These are phyloP conservation scores for Saccharomycopsis olivae DNA, from an alignment of 805 yeast genomes.

Conservation along the genomic window DNA sequence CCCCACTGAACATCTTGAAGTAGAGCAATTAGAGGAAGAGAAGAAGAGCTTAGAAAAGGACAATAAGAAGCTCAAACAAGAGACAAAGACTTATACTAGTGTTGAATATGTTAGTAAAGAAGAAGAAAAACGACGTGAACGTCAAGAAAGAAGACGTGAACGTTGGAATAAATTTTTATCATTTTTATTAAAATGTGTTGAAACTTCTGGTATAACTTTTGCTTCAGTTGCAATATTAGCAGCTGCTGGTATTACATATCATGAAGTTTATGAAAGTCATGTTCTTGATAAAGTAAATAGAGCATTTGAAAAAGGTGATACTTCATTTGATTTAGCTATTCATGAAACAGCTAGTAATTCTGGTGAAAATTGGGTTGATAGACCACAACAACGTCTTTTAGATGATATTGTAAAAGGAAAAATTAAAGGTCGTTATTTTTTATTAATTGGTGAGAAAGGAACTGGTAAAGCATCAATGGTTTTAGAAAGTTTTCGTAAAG, in stretches of 20 bases:
- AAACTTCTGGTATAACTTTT: constrained; percentile 62
- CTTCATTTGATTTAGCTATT: constrained; percentile 48
- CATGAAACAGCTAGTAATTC: constrained; percentile 33
- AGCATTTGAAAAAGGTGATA: constrained; percentile 61
- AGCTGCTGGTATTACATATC: constrained; percentile 63
- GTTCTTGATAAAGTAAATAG: constrained; percentile 52
- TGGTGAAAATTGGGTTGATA: constrained; percentile 48
- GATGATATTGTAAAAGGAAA: constrained; percentile 59
- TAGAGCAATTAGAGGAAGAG: constrained; percentile 4
- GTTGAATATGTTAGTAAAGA: constrained; percentile 1
- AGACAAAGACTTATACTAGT: not conserved
- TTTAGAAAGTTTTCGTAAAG: constrained; percentile 56
- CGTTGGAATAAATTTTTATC: not conserved
- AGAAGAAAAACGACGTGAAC: not conserved
- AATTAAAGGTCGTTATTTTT: constrained; percentile 56
- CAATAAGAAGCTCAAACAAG: constrained; percentile 1
- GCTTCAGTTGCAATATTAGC: constrained; percentile 61
- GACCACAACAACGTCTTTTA: constrained; percentile 55
- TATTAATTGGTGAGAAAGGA: constrained; percentile 76
- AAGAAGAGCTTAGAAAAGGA: constrained; percentile 4
- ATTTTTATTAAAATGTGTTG: constrained; percentile 34
- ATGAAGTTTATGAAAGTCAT: constrained; percentile 44
- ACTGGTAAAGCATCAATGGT: constrained; percentile 76
- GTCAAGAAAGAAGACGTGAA: constrained; percentile 1
- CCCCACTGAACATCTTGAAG: constrained; percentile 2